Base-by-base conservation (phyloP, 495 filamentous ascomycete species). In the Aspergillus homomorphus region DNA sequence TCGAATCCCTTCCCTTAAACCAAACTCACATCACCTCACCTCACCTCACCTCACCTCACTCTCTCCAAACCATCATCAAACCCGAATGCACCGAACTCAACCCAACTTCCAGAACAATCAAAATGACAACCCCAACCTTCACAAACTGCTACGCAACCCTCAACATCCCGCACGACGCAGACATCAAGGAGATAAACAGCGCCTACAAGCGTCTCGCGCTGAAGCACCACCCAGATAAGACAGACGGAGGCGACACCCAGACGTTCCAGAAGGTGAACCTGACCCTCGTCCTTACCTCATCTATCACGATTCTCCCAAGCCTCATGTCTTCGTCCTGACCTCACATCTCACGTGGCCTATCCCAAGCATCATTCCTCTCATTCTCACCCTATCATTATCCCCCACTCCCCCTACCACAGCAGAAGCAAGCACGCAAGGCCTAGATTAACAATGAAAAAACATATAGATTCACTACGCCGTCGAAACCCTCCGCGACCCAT, bases 191-290 rank as follows among this genome's bases (percentile, higher is more conserved):
- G 2, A 80, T 82, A 59, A 74, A 76, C 54, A 63, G 62, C 30
- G 70, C 76, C 7, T 80, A 79, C 62, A 78, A 74, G 53, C 73
- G 63, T 49, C 66, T 76, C 10, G 86, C 84, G 1, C 66, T 87
- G 51, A 81, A 78, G 56, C 72, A 69, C 62, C 85, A 88, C 58
- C 86, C 85, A 0, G 85, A 88, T 70, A 87, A 88, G 66, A 76
- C 80, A 62, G 73, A 74, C 30, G 69, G 71, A 38, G 72, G 73
- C 24, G 67, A 73, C 5, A 59, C 58, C 15, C 71, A 79, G 44
- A 69, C 79, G 22, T 87, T 87, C 23, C 71, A 61, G 48, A 62
- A 67, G 53, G 73, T 76, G 54, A 22, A 45, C 54, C 42, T 9
- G 26, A n/a, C 56, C 19, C 20, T 56, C 28, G 18, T 4, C 19